Evolutionary conservation across 2,329 filamentous ascomycete genomes (phyloP), one percentile per base, ranked within the genome.

Genomic region (Byssoonygena ceratinophila): DNA sequence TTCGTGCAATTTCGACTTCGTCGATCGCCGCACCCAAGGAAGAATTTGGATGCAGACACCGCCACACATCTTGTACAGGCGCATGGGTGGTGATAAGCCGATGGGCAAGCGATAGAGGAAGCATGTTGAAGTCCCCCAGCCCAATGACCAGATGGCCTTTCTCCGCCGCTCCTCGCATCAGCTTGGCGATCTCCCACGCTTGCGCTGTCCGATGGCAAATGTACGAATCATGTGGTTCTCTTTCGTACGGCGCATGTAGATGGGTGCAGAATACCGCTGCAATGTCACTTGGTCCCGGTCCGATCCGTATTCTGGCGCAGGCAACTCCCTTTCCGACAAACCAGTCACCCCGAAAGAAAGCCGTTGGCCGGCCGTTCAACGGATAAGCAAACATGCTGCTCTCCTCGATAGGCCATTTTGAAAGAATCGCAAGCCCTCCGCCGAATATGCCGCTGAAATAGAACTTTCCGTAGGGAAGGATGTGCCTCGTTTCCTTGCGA

Each of bases 271-370:
- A 96, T 1, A 97, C 87, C 63, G 96, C 88, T 16, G 88, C 75
- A 9, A 90, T 72, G 59, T 92, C 84, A 54, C 78, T 78, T 41
- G 68, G 66, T 0, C 71, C 76, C 0, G 78, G 72, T 0, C 87
- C 87, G 59, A 85, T 83, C 3, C 85, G 76, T 59, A 97, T 84
- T 57, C 79, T 79, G 1, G 91, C 91, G 63, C 80, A 85, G 5
- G 91, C 92, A 39, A 97, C 82, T 14, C 92, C 92, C 67, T 97
- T 97, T 0, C 92, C 92, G 8, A 96, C 90, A 64, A 83, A 97
- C 88, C 91, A 97, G 68, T 97, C 91, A 9, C 92, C 92, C 55
- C 91, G 78, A 71, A 85, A 96, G 70, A 97, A 95, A 3, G 91
- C 91, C 8, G 89, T 91, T 4, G 92, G 92, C 16, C 91, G 80